Evolutionary conservation across 2,329 filamentous ascomycete species (phyloP).

Genomic region (Cladobotryum protrusum): DNA sequence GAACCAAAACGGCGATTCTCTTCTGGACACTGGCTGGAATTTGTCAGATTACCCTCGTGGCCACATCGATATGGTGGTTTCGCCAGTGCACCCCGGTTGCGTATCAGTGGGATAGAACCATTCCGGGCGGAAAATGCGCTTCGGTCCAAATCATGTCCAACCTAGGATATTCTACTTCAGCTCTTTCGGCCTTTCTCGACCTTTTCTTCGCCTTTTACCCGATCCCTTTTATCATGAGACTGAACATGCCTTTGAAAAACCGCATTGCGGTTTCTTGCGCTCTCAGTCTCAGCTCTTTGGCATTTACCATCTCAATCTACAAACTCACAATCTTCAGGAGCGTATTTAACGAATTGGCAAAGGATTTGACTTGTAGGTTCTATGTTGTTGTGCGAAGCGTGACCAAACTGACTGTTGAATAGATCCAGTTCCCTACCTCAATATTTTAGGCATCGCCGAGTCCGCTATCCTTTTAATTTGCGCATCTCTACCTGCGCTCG

Average conservation of each 20-base stretch:
- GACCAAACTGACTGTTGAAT: background rate
- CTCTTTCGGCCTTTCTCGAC: conserved; percentile 21
- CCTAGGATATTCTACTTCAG: conserved; percentile 22
- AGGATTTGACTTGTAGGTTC: conserved; percentile 20
- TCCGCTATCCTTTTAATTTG: conserved; percentile 21
- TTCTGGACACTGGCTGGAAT: conserved; percentile 20
- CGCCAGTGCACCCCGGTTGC: conserved; percentile 19
- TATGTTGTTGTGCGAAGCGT: background rate
- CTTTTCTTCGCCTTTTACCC: conserved; percentile 22
- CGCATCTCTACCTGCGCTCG: conserved; percentile 19
- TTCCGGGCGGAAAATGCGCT: conserved; percentile 16
- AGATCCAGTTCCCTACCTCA: conserved; percentile 19
- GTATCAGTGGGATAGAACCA: conserved; percentile 18
- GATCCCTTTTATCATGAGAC: conserved; percentile 20
- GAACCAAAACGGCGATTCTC: conserved; percentile 17
- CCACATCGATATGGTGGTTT: conserved; percentile 22
- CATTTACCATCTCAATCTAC: conserved; percentile 20
- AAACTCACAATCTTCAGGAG: conserved; percentile 19
- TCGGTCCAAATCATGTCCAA: conserved; percentile 16
- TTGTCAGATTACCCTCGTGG: conserved; percentile 19
- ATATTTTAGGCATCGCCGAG: conserved; percentile 20
- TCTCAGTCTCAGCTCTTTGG: conserved; percentile 18
- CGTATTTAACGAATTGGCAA: conserved; percentile 17
- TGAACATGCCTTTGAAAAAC: conserved; percentile 21
- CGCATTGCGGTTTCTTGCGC: conserved; percentile 19